Evolutionary conservation across 306 rosid species (phyloP).

Genomic region (Fragaria vesca): DNA sequence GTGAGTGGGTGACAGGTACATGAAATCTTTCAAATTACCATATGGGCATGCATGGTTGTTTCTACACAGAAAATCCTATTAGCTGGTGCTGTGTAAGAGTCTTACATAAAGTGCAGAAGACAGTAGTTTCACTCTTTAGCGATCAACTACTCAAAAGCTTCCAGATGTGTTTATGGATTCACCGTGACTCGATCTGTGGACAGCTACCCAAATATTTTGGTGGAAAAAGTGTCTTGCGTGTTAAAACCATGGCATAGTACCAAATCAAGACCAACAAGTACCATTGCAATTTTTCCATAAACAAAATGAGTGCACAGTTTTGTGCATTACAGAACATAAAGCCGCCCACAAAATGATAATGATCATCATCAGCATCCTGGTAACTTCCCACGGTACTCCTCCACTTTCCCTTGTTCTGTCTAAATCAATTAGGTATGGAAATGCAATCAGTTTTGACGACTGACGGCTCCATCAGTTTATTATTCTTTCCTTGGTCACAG

Average conservation of each 20-base stretch:
- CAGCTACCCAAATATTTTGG: background rate
- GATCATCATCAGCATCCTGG: background rate
- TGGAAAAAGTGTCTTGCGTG: conserved; percentile 2
- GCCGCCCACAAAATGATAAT: background rate
- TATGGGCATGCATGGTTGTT: background rate
- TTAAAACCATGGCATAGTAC: background rate
- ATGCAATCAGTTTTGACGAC: background rate
- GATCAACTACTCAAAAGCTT: background rate
- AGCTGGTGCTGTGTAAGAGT: background rate
- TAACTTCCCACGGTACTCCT: background rate
- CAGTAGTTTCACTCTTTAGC: background rate
- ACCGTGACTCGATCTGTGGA: background rate
- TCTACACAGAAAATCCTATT: background rate
- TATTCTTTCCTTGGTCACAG: background rate
- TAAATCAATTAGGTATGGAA: background rate
- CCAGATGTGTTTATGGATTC: background rate
- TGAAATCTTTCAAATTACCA: background rate
- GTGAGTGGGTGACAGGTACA: background rate
- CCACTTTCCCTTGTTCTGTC: background rate
- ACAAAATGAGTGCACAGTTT: background rate
- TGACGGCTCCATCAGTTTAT: background rate
- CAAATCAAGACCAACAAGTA: conserved; percentile 7
- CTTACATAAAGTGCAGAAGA: background rate
- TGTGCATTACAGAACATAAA: conserved; percentile 10
- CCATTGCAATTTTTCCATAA: background rate